Conservation (phyloP, 1,139 yeast species). For the Saccharomyces pastorianus region DNA sequence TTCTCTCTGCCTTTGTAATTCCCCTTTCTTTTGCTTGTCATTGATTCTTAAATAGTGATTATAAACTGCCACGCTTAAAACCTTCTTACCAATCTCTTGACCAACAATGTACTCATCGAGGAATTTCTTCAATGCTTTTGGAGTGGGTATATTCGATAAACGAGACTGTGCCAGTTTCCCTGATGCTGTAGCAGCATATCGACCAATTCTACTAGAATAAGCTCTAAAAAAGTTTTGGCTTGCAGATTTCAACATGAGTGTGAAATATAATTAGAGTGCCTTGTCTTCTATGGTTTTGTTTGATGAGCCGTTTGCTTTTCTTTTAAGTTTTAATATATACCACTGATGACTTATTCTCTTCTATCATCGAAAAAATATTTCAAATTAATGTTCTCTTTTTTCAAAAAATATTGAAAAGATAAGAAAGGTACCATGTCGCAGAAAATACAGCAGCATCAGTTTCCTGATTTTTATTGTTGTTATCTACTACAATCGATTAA, state of each 20-base stretch:
- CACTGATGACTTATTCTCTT: not conserved
- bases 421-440: not conserved
- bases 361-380: not conserved
- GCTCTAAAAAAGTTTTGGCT: not conserved
- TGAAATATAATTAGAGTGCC: not conserved
- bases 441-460: not conserved
- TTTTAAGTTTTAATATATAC: not conserved
- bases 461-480: slow-evolving; percentile 48
- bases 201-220: slow-evolving; percentile 1
- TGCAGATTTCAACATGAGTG: not conserved
- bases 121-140: slow-evolving; percentile 36
- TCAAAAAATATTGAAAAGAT: not conserved
- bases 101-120: slow-evolving; percentile 45
- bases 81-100: slow-evolving; percentile 44
- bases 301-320: not conserved
- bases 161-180: slow-evolving; percentile 11
- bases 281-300: not conserved
- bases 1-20: slow-evolving; percentile 16
- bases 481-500: slow-evolving; percentile 54
- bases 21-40: slow-evolving; percentile 31
- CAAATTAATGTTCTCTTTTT: not conserved
- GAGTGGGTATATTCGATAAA: slow-evolving; percentile 35
- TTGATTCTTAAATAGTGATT: slow-evolving; percentile 43
- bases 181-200: slow-evolving; percentile 9
- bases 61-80: slow-evolving; percentile 49